These are phyloP conservation scores for Carpinus viminea DNA, from an alignment of 306 rosid genomes.

Conservation along the genomic window DNA sequence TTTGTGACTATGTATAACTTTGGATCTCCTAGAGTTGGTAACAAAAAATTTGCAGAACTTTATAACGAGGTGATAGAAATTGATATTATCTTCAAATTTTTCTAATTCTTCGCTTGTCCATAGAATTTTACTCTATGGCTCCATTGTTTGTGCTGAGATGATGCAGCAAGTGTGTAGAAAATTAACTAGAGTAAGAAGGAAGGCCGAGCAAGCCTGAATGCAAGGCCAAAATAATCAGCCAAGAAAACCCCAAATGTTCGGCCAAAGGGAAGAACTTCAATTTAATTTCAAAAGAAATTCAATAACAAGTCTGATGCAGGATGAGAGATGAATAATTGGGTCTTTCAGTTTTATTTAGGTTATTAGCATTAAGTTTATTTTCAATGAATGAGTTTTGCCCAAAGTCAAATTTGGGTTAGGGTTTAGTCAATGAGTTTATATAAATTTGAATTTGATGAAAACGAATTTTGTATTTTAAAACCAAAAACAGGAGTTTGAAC, in stretches of 20 bases:
- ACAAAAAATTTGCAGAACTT: conserved; percentile 82
- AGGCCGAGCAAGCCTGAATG: background rate
- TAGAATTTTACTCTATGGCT: background rate
- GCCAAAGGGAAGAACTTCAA: background rate
- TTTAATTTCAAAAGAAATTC: background rate
- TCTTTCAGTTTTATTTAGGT: too few species aligned
- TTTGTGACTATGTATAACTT: conserved; percentile 88
- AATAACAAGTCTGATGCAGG: background rate
- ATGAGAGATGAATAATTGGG: too few species aligned
- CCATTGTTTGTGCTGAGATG: conserved; percentile 4
- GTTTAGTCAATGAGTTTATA: too few species aligned
- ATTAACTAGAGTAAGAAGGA: background rate
- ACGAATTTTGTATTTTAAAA: too few species aligned
- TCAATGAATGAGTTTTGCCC: too few species aligned
- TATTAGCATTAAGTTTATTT: too few species aligned
- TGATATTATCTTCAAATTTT: conserved; percentile 9
- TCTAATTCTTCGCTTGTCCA: conserved; percentile 20
- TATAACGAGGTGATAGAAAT: conserved; percentile 74
- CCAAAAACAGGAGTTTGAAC: too few species aligned
- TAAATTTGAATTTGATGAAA: too few species aligned
- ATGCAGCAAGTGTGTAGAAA: background rate
- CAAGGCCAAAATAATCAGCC: background rate
- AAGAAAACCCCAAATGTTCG: background rate
- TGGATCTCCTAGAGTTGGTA: conserved; percentile 98
- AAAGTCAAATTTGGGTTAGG: too few species aligned